phyloP scores from a whole-genome alignment of 345 rosid species.

The Barbarea vulgaris region DNA sequence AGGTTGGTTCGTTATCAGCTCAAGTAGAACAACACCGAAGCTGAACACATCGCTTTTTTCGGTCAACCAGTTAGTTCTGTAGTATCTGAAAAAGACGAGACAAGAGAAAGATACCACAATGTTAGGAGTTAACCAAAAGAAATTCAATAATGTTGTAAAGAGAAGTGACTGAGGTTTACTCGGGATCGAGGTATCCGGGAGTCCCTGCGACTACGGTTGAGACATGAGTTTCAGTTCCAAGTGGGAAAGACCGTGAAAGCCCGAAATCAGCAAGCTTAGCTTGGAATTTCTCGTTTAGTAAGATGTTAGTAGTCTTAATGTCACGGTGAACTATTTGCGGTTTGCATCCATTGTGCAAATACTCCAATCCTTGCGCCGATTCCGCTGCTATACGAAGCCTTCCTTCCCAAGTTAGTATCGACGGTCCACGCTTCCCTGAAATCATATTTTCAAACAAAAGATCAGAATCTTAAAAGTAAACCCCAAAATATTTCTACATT shows the following conservation, averaged over 20 bases:
- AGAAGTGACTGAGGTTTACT: conserved; percentile 43
- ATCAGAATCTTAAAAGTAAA: conserved; percentile 7
- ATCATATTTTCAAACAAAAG: not conserved
- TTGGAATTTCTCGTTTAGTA: conserved; percentile 54
- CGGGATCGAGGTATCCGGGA: conserved; percentile 60
- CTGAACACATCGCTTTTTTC: conserved; percentile 67
- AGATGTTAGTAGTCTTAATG: conserved; percentile 60
- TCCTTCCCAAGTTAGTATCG: conserved; percentile 51
- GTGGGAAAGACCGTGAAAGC: conserved; percentile 50
- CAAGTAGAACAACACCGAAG: conserved; percentile 58
- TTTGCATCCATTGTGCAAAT: conserved; percentile 58
- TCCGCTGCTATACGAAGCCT: conserved; percentile 55
- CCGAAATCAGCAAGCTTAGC: conserved; percentile 74
- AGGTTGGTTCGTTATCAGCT: conserved; percentile 52
- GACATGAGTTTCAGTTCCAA: conserved; percentile 43
- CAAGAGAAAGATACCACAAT: not conserved
- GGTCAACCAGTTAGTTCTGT: conserved; percentile 41
- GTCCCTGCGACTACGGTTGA: conserved; percentile 55
- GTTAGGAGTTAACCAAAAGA: not conserved
- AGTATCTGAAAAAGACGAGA: conserved; percentile 28
- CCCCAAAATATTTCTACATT: not conserved
- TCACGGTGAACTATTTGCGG: conserved; percentile 66
- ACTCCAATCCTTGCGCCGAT: conserved; percentile 58
- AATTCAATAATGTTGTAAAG: not conserved
- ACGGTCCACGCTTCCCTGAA: conserved; percentile 38